A percentile compares a stretch with the other conserved stretches of the same genome.
phyloP scores from a whole-genome alignment of 148 eudicot species.

The Rhododendron ovatum region DNA sequence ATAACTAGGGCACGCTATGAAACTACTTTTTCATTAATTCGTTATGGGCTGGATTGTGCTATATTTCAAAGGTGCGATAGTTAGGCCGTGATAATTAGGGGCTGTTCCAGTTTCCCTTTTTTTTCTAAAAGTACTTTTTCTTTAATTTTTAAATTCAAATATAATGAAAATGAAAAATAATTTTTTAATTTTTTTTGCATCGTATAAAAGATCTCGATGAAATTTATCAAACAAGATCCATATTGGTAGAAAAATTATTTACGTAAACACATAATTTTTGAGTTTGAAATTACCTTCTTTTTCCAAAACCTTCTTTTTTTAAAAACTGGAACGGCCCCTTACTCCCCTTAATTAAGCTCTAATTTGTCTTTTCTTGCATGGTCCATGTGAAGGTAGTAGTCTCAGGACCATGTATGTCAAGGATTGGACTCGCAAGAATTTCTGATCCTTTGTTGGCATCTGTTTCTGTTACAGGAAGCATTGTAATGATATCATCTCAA shows the following conservation, averaged over 20 bases:
- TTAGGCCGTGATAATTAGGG: neutral
- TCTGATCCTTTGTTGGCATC: neutral
- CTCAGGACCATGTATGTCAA: neutral
- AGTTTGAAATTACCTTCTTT: too few species aligned
- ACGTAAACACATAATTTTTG: too few species aligned
- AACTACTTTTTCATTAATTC: neutral
- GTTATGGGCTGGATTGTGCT: neutral
- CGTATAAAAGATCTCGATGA: too few species aligned
- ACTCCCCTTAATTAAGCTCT: neutral
- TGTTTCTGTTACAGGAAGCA: neutral
- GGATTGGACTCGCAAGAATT: neutral
- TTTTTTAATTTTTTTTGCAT: too few species aligned
- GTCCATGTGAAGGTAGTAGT: neutral
- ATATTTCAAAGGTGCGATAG: neutral
- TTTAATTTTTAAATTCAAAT: too few species aligned
- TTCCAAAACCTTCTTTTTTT: too few species aligned
- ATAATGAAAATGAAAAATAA: too few species aligned
- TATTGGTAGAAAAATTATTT: too few species aligned
- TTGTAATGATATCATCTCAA: neutral
- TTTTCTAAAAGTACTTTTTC: too few species aligned
- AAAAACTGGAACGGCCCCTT: too few species aligned
- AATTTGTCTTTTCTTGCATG: neutral
- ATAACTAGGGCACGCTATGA: neutral
- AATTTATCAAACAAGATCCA: too few species aligned
- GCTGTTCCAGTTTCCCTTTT: too few species aligned